Base-by-base conservation (phyloP, 805 yeast species). In the Candida endomychidarum region DNA sequence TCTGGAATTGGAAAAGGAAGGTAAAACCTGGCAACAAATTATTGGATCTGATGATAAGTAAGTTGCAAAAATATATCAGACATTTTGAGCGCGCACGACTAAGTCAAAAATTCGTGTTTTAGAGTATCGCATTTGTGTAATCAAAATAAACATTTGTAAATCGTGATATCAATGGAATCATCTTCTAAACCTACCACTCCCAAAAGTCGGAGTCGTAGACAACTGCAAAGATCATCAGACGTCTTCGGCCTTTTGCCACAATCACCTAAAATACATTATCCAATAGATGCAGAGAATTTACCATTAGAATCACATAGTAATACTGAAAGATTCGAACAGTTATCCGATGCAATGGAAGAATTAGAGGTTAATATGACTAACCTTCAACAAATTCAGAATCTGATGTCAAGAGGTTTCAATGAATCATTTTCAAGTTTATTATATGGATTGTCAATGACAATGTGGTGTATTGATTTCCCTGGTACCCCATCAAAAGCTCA, bases 381-480 rank as follows among this genome's bases (percentile, higher is more conserved):
- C 28, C 57, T 87, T 26, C 77, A 77, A 38, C 61, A 60, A 37
- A 73, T 83, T 8, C 88, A 87, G 59, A 77, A 80, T 31, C 76
- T 78, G 5, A 60, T 89, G 15, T 70, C 73, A 2, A 65, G 70
- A 20, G 61, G 61, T 18, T 82, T 89, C 59, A 87, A 87, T 55
- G 96, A 88, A 59, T 77, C 87, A 2, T 78, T 89, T 51, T 80
- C 86, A 1, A 70, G 90, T 27, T 80, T 88, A 40, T 56, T 88
- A 38, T 86, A 85, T 53, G 96, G 96, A 1, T 61, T 88, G 36
- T 78, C 83, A 55, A 80, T 87, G 60, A 87, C 89, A 53, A 90
- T 95, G 46, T 88, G 93, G 83, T 86, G 96, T 61, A 84, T 84
- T 19, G 89, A 85, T 53, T 86, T 86, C 51, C 72, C 70, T 1